Percentiles rank a stretch among this genome's conserved stretches.
These are phyloP conservation scores for Pleurotus sapidus DNA, from an alignment of 768 basidiomycete species.

Conservation along the genomic window DNA sequence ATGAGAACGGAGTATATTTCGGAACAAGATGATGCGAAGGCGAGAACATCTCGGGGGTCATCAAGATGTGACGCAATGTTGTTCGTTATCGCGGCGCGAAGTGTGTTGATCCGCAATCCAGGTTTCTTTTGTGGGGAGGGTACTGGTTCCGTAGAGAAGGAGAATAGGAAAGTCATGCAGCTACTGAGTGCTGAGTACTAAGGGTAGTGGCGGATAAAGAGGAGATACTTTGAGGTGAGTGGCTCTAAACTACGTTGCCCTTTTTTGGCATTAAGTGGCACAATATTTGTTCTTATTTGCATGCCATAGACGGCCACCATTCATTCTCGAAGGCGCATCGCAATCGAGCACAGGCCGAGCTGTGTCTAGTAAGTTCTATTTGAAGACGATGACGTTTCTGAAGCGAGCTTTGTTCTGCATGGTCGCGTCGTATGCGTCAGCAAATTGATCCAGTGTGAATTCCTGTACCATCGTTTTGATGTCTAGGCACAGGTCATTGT, in stretches of 20 bases:
- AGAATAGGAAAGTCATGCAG: too few relatives aligned
- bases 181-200: too few relatives aligned
- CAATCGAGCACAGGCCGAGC: too few relatives aligned
- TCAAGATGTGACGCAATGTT: not conserved
- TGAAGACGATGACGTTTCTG: constrained; percentile 8
- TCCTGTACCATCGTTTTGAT: constrained; percentile 8
- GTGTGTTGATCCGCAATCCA: not conserved
- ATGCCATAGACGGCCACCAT: too few relatives aligned
- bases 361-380: not conserved
- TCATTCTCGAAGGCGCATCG: too few relatives aligned
- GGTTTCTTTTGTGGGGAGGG: not conserved
- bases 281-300: too few relatives aligned
- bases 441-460: constrained; percentile 5
- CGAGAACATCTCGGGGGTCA: not conserved
- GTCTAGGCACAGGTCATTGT: not conserved
- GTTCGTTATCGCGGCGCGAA: not conserved
- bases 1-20: not conserved
- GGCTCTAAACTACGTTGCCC: too few relatives aligned
- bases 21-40: not conserved
- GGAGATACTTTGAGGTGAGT: too few relatives aligned
- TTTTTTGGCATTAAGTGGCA: too few relatives aligned
- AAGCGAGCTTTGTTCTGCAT: constrained; percentile 7
- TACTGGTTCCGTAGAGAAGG: too few relatives aligned
- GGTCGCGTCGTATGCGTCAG: constrained; percentile 5
- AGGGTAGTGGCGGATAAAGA: too few relatives aligned